Percentiles rank a stretch among this genome's conserved stretches.
Evolutionary conservation across 345 rosid genomes (phyloP).

Genomic region (Eucalyptus brandiana): DNA sequence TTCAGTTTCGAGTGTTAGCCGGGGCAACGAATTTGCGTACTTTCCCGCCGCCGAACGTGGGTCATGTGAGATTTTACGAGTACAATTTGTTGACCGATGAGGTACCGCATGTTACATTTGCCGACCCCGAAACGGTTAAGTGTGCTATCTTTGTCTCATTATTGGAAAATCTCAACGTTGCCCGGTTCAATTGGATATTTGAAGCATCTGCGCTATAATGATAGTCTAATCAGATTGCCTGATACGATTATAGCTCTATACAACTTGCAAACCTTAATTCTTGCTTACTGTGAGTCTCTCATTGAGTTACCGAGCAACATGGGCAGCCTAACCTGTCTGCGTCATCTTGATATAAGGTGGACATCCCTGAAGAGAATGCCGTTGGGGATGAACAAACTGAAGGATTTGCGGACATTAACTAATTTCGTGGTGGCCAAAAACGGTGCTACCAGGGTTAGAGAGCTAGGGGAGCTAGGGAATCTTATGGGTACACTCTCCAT

Average conservation of each 20-base stretch:
- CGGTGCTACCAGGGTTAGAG: not conserved
- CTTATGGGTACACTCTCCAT: constrained; percentile 10
- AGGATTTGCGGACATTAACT: not conserved
- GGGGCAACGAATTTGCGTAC: not conserved
- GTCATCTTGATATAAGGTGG: too few relatives aligned
- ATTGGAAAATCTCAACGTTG: not conserved
- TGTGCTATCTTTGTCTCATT: not conserved
- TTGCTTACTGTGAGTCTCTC: not conserved
- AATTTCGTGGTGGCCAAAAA: constrained; percentile 3
- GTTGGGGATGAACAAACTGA: not conserved
- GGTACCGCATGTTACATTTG: not conserved
- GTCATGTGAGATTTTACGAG: too few relatives aligned
- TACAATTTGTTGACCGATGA: not conserved
- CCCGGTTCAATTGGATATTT: not conserved
- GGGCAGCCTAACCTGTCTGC: too few relatives aligned
- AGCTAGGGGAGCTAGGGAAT: not conserved
- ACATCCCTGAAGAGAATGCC: too few relatives aligned
- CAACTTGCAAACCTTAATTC: constrained; percentile 6
- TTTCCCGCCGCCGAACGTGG: not conserved
- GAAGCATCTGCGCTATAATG: constrained; percentile 2
- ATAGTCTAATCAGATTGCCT: too few relatives aligned
- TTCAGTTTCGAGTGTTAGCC: not conserved
- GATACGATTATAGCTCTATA: too few relatives aligned
- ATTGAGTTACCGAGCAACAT: constrained; percentile 7
- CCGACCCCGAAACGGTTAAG: not conserved